phyloP scores from a whole-genome alignment of 2,329 filamentous ascomycete species.

The Penicillium freii region DNA sequence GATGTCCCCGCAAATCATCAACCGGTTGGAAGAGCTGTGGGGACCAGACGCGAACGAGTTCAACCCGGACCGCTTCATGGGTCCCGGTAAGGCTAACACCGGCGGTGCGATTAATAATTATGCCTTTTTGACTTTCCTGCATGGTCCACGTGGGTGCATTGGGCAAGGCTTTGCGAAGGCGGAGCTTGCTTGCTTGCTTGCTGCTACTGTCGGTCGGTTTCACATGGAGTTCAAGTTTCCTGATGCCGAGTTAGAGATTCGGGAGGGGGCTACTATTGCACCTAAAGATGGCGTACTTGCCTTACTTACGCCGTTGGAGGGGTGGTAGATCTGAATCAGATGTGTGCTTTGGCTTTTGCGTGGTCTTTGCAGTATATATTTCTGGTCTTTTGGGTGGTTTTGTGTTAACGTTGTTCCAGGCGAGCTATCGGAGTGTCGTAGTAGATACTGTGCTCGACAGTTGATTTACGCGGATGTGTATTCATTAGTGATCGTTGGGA shows the following conservation, averaged over 20 bases:
- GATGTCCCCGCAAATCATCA: slow-evolving; percentile 65
- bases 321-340: slow-evolving; percentile 22
- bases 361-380: neutral
- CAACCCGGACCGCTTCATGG: slow-evolving; percentile 74
- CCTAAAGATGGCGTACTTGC: slow-evolving; percentile 72
- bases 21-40: slow-evolving; percentile 69
- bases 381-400: neutral
- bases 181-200: slow-evolving; percentile 81
- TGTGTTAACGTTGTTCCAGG: neutral
- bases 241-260: slow-evolving; percentile 61
- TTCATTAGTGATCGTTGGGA: neutral
- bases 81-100: slow-evolving; percentile 52
- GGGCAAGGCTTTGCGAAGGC: slow-evolving; percentile 75
- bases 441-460: no score
- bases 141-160: slow-evolving; percentile 83
- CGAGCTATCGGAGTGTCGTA: neutral
- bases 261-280: slow-evolving; percentile 67
- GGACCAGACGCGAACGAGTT: slow-evolving; percentile 72
- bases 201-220: slow-evolving; percentile 73
- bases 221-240: slow-evolving; percentile 64
- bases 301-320: slow-evolving; percentile 52
- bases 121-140: slow-evolving; percentile 76
- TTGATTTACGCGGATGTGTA: neutral
- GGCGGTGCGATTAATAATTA: slow-evolving; percentile 76
- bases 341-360: neutral